Evolutionary conservation across 768 basidiomycete species (phyloP), one percentile per base, ranked within the genome.

Genomic region (Hypsizygus marmoreus): DNA sequence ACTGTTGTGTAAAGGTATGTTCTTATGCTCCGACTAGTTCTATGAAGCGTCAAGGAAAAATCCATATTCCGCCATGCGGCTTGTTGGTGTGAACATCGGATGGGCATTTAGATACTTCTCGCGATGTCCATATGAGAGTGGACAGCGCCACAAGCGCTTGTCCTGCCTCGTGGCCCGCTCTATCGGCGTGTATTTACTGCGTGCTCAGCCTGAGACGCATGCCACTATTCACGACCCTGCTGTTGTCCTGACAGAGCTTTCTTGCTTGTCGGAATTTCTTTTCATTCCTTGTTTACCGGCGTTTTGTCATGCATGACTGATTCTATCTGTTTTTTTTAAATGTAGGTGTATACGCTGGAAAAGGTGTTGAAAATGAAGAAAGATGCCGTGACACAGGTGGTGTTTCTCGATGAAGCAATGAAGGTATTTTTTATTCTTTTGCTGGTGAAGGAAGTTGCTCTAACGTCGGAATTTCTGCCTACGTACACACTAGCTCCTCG

Each of bases 361-460:
- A 97, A 93, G 59, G 95, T 98, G 2, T 72, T 98, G 26, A 83
- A 80, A 57, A 65, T 95, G 58, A 97, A 97, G 72, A 87, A 81
- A 63, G 95, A 98, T 60, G 73, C 86, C 0, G 70, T 77, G 25
- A 84, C 89, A 0, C 86, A 91, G 47, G 68, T 76, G 0, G 70
- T 87, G 2, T 98, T 98, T 67, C 68, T 98, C 20, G 95, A 97
- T 41, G 94, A 95, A 62, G 91, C 88, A 0, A 88, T 97, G 88
- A 90, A 93, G 73, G 92, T 91, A 36, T 47, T 26, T n/a, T n/a
- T n/a, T 35, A 42, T 36, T 17, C 16, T 43, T n/a, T 32, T 40
- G 24, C 10, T 43, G 2, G 32, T 23, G 8, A 2, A 16, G 8
- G 20, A 23, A 36, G 22, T 28, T 8, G 10, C 40, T 13, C 32